Evolutionary conservation across 495 filamentous ascomycete species (phyloP), one percentile per base, ranked within the genome.

Genomic region (Penicillium coprophilum): DNA sequence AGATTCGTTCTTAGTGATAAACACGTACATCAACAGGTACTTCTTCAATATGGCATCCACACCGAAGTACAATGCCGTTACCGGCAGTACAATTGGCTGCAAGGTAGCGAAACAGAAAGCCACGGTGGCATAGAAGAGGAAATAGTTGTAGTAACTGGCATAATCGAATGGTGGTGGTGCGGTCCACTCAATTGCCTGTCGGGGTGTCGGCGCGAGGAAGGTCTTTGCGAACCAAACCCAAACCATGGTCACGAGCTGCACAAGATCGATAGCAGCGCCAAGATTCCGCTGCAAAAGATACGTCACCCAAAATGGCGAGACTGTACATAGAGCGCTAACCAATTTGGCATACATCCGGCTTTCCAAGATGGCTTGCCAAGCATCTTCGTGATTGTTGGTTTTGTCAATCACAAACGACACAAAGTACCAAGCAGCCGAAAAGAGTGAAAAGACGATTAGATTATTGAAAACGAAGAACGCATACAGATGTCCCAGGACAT

Each of bases 391-490:
- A 1, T 77, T 73, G 2, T 78, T 65, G 21, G 71, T 70, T 36
- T 82, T 79, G 17, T 79, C 67, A 54, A 95, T 76, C 50, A 94
- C 85, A 8, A 74, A 78, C 0, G 84, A 64, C 13, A 90, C 74
- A 62, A 90, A 90, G 3, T 72, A 78, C 87, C 89, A 96, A 10
- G 90, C 71, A 13, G 88, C 85, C 1, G 82, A 80, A 72, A 99
- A 99, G 17, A 96, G 73, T 19, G 92, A 95, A 75, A 97, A 97
- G 55, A 97, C 85, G 62, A 97, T 72, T 45, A 97, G 74, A 67
- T 97, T 97, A 78, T 99, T 99, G 81, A 99, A 90, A 45, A 97
- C 84, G 74, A 97, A 97, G 74, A 99, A 99, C 13, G 90, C 80
- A 70, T 96, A 99, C 2, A 99, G 80, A 66, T 96, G 94, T 49